A percentile compares a stretch with the other conserved stretches of the same genome.
phyloP scores from a whole-genome alignment of 2,329 filamentous ascomycete genomes.

The Exophiala aquamarina region DNA sequence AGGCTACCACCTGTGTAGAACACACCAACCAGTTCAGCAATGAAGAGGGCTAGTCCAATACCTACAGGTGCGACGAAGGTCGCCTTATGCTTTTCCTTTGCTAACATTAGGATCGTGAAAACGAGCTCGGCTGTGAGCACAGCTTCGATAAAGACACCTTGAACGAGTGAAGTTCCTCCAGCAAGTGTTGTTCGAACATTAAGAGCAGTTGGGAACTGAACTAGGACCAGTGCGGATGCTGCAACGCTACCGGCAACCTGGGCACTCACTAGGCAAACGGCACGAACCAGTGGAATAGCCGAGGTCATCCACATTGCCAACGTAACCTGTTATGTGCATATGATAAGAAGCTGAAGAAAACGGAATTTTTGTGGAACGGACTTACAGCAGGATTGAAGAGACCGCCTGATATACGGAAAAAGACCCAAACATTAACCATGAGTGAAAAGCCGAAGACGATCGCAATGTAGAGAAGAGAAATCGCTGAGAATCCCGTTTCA shows the following conservation, averaged over 20 bases:
- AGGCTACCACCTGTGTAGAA: constrained; percentile 48
- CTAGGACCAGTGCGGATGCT: constrained; percentile 58
- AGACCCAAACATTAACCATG: constrained; percentile 53
- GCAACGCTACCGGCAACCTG: constrained; percentile 61
- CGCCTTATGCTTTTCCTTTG: constrained; percentile 69
- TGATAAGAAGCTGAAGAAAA: neutral
- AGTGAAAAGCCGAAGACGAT: constrained; percentile 46
- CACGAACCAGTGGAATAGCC: constrained; percentile 54
- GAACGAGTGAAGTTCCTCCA: constrained; percentile 50
- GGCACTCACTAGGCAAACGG: constrained; percentile 51
- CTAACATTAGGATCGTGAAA: constrained; percentile 66
- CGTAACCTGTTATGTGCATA: constrained; percentile 42
- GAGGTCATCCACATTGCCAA: constrained; percentile 59
- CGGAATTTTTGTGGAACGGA: neutral
- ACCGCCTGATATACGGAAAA: constrained; percentile 52
- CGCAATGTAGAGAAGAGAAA: constrained; percentile 30
- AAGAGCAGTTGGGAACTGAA: constrained; percentile 57
- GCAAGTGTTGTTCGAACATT: constrained; percentile 56
- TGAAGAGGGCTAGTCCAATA: constrained; percentile 69
- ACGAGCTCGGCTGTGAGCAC: constrained; percentile 64
- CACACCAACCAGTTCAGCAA: constrained; percentile 52
- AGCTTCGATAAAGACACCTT: constrained; percentile 66
- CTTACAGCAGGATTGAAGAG: constrained; percentile 51
- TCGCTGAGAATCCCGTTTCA: neutral
- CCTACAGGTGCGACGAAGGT: constrained; percentile 70